These are phyloP conservation scores for Apiotrichum veenhuisii DNA, from an alignment of 1,284 basidiomycete genomes.

Conservation along the genomic window DNA sequence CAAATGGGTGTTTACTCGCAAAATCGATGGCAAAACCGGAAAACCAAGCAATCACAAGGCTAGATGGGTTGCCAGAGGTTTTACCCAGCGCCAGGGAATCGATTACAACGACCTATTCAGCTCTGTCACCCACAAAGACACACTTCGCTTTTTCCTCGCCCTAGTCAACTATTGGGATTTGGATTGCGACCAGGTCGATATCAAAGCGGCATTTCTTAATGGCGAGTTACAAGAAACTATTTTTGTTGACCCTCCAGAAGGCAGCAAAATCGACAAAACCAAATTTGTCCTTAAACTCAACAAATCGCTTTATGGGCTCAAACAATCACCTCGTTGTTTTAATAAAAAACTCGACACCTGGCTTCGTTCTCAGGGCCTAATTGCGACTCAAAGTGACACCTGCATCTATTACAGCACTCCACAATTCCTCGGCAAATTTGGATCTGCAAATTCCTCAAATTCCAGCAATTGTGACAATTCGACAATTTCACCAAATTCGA, in stretches of 20 bases:
- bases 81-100: constrained; percentile 13
- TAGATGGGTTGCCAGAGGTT: constrained; percentile 19
- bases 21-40: constrained; percentile 18
- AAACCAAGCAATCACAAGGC: constrained; percentile 15
- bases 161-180: constrained; percentile 24
- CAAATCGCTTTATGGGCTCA: constrained; percentile 30
- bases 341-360: constrained; percentile 14
- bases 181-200: constrained; percentile 29
- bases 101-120: constrained; percentile 24
- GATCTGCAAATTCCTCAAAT: too few relatives aligned
- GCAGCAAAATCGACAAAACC: constrained; percentile 4
- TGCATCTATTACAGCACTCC: too few relatives aligned
- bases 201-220: constrained; percentile 17
- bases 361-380: background rate
- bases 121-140: constrained; percentile 26
- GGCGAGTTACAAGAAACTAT: constrained; percentile 18
- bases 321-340: constrained; percentile 27
- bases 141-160: constrained; percentile 22
- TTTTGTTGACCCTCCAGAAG: constrained; percentile 23
- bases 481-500: too few relatives aligned
- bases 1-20: constrained; percentile 16
- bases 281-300: constrained; percentile 14
- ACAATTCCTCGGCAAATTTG: too few relatives aligned
- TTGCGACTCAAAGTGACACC: background rate
- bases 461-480: too few relatives aligned